A percentile compares a stretch with the other conserved stretches of the same genome.
Evolutionary conservation across 75 land plant species (phyloP).

Genomic region (Picea sitchensis): DNA sequence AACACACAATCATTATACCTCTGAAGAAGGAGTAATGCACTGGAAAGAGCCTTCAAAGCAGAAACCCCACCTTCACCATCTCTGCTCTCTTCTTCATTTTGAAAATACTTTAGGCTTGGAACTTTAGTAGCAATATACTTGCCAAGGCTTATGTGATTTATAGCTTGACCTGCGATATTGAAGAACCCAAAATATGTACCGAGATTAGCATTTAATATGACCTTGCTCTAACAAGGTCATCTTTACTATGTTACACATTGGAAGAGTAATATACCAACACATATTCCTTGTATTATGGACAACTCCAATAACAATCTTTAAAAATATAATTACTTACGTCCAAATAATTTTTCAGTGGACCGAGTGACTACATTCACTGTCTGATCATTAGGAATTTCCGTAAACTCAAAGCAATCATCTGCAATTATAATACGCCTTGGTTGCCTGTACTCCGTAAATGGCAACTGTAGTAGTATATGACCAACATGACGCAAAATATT

Average conservation of each 20-base stretch:
- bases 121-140: constrained; percentile 68
- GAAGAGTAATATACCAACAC: no score
- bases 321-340: constrained; percentile 56
- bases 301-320: not conserved
- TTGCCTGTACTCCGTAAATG: constrained; percentile 33
- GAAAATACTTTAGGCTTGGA: constrained; percentile 67
- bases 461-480: constrained; percentile 54
- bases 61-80: no score
- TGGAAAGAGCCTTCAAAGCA: constrained; percentile 58
- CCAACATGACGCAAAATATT: constrained; percentile 65
- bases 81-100: constrained; percentile 32
- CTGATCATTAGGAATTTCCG: constrained; percentile 51
- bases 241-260: not conserved
- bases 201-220: no score
- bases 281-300: not conserved
- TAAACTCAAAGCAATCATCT: constrained; percentile 85
- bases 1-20: constrained; percentile 36
- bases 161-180: constrained; percentile 22
- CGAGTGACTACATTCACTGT: constrained; percentile 45
- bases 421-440: constrained; percentile 67
- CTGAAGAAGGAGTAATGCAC: constrained; percentile 69
- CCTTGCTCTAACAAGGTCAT: no score
- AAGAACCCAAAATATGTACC: no score
- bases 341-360: constrained; percentile 56
- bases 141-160: constrained; percentile 59